Evolutionary conservation across 2,329 filamentous ascomycete genomes (phyloP).

Genomic region (Xylaria sp.): DNA sequence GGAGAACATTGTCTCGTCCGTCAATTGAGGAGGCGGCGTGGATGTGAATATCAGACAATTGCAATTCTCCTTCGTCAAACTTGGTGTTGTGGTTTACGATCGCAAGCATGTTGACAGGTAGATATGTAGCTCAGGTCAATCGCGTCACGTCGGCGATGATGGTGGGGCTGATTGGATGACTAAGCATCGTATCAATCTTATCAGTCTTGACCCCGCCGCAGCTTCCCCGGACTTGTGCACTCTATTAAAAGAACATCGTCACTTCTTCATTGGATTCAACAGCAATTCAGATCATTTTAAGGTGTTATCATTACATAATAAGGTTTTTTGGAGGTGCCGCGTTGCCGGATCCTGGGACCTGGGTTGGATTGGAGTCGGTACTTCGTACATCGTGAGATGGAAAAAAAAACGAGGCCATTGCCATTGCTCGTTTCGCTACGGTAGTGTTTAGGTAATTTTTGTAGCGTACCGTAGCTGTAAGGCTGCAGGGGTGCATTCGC

Average conservation of each 20-base stretch:
- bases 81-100: not conserved
- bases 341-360: not conserved
- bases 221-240: not conserved
- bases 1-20: constrained; percentile 46
- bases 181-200: constrained; percentile 15
- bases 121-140: not conserved
- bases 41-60: not conserved
- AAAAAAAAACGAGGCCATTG: too few relatives aligned
- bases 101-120: not conserved
- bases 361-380: not conserved
- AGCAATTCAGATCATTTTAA: not conserved
- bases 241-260: not conserved
- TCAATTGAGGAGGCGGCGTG: not conserved
- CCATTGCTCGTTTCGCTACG: not conserved
- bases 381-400: not conserved
- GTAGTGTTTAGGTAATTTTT: constrained; percentile 11
- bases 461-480: constrained; percentile 11
- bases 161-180: constrained; percentile 16
- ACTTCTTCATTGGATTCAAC: not conserved
- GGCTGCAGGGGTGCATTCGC: constrained; percentile 22
- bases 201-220: not conserved
- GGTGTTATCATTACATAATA: not conserved
- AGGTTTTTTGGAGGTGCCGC: not conserved
- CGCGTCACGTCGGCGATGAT: not conserved
- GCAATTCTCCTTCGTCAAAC: not conserved